phyloP scores from a whole-genome alignment of 257 asterid species.

The Asclepias syriaca region DNA sequence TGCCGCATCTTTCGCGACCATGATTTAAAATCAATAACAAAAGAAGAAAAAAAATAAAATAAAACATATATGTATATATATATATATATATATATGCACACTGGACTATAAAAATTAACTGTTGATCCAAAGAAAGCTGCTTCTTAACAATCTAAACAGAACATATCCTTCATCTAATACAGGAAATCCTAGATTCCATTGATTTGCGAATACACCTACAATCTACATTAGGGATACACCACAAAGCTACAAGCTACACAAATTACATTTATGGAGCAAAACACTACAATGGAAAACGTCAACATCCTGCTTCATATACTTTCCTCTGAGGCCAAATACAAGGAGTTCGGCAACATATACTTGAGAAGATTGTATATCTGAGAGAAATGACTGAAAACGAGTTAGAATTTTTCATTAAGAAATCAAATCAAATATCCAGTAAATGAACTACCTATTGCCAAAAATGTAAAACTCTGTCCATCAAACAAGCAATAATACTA shows the following conservation, averaged over 20 bases:
- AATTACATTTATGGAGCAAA: conserved; percentile 7
- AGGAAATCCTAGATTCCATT: not conserved
- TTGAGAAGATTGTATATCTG: conserved; percentile 5
- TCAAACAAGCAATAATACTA: not conserved
- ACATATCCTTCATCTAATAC: not conserved
- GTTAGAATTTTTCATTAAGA: not conserved
- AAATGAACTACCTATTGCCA: not conserved
- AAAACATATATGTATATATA: too few relatives aligned
- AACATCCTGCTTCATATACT: conserved; percentile 1
- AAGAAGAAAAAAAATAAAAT: too few relatives aligned
- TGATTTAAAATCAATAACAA: too few relatives aligned
- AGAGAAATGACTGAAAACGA: not conserved
- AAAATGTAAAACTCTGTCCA: too few relatives aligned
- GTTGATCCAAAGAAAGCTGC: too few relatives aligned
- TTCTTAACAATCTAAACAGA: not conserved
- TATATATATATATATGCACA: too few relatives aligned
- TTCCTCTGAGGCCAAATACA: conserved; percentile 4
- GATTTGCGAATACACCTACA: not conserved
- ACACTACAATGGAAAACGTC: not conserved
- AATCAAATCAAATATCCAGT: not conserved
- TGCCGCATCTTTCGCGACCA: conserved; percentile 28
- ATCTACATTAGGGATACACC: conserved; percentile 13
- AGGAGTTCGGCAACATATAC: conserved; percentile 4
- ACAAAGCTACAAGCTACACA: conserved; percentile 27
- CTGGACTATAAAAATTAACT: too few relatives aligned